These are phyloP conservation scores for Ustilago crameri DNA, from an alignment of 1,284 basidiomycete species.

Conservation along the genomic window DNA sequence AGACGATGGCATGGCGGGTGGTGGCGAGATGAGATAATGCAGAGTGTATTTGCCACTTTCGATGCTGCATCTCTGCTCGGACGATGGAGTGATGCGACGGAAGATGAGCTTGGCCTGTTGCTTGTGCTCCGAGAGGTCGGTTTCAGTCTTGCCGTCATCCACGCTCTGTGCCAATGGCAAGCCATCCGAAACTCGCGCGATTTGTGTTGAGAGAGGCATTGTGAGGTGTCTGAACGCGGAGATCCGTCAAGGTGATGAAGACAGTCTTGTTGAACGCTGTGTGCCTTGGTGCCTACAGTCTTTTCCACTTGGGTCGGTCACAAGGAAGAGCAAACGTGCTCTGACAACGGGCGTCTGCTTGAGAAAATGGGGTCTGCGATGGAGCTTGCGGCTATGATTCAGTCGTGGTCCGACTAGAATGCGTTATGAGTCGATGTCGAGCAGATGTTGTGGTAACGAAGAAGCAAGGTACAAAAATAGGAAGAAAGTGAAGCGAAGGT, in stretches of 20 bases:
- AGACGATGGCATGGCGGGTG: slow-evolving; percentile 57
- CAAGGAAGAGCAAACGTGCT: too few species aligned
- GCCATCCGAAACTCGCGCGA: slow-evolving; percentile 62
- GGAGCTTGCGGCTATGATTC: too few species aligned
- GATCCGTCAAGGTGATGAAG: neutral
- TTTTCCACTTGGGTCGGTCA: too few species aligned
- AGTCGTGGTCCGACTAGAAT: too few species aligned
- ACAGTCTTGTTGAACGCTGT: neutral
- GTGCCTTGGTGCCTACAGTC: neutral
- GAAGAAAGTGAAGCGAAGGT: too few species aligned
- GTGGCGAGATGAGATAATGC: slow-evolving; percentile 86
- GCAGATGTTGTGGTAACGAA: too few species aligned
- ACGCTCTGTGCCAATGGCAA: slow-evolving; percentile 66
- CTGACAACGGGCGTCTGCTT: too few species aligned
- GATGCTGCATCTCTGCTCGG: slow-evolving; percentile 94
- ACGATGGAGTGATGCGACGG: slow-evolving; percentile 84
- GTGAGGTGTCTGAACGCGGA: neutral
- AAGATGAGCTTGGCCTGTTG: slow-evolving; percentile 98
- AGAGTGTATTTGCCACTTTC: slow-evolving; percentile 93
- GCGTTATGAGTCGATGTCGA: too few species aligned
- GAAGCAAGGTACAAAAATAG: too few species aligned
- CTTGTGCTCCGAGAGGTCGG: slow-evolving; percentile 93
- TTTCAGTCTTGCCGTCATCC: slow-evolving; percentile 79
- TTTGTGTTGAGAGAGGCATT: slow-evolving; percentile 67
- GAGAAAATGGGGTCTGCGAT: too few species aligned